phyloP scores from a whole-genome alignment of 1,139 yeast genomes.

The Insectozyma bohioensis region DNA sequence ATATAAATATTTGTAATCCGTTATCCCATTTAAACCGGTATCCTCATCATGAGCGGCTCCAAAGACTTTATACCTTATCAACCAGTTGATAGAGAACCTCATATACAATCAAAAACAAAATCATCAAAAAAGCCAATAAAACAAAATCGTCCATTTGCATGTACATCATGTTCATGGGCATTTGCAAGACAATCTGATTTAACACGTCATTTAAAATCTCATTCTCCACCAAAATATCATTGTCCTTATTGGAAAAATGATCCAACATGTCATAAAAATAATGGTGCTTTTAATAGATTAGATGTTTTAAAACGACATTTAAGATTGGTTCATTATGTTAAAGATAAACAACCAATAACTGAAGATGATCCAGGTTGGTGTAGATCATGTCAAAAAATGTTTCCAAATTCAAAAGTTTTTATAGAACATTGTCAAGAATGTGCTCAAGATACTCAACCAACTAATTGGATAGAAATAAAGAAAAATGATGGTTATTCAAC shows the following conservation, averaged over 20 bases:
- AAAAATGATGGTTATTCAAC: constrained; percentile 8
- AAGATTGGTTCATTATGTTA: constrained; percentile 63
- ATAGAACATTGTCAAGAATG: constrained; percentile 68
- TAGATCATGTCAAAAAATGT: constrained; percentile 58
- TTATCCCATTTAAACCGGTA: background rate
- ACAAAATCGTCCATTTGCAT: constrained; percentile 31
- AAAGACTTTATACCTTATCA: constrained; percentile 9
- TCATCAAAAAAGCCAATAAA: constrained; percentile 1
- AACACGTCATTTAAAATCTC: constrained; percentile 64
- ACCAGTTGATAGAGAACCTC: constrained; percentile 7
- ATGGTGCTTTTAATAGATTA: constrained; percentile 67
- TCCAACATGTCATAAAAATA: constrained; percentile 69
- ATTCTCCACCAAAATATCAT: constrained; percentile 60
- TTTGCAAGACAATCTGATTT: constrained; percentile 67
- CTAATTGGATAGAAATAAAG: constrained; percentile 24
- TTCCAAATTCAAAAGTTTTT: constrained; percentile 55
- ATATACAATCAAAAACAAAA: constrained; percentile 4
- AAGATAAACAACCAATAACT: constrained; percentile 34
- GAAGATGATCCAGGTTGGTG: constrained; percentile 63
- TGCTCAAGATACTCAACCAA: constrained; percentile 38
- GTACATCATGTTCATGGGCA: constrained; percentile 66
- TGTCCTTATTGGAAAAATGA: constrained; percentile 72
- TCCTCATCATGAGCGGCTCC: constrained; percentile 7
- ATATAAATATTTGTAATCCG: no score
- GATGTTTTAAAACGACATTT: constrained; percentile 73